These are phyloP conservation scores for Schizosaccharomyces cryophilus DNA, from an alignment of 805 yeast genomes.

Conservation along the genomic window DNA sequence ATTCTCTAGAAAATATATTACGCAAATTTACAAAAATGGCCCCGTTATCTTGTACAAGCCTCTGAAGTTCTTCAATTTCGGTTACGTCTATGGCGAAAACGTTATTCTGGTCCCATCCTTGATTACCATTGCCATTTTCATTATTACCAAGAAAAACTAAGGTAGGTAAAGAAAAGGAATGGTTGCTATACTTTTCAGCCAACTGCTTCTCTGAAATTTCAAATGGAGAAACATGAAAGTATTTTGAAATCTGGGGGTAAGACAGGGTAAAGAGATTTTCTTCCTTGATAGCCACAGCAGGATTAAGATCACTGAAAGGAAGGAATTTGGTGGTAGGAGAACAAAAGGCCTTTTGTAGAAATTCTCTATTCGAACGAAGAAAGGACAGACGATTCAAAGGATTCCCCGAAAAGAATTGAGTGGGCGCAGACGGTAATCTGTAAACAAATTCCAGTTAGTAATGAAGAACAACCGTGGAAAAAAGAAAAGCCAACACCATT, in stretches of 20 bases:
- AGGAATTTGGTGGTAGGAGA: slow-evolving; percentile 28
- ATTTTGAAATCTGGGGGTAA: slow-evolving; percentile 13
- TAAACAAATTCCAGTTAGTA: not conserved
- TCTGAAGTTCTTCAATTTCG: not conserved
- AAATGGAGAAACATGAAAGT: slow-evolving; percentile 16
- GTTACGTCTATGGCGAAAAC: slow-evolving; percentile 5
- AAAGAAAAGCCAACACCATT: not conserved
- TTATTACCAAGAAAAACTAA: slow-evolving; percentile 27
- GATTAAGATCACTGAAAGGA: slow-evolving; percentile 15
- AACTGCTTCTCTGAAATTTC: slow-evolving; percentile 10
- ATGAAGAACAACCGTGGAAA: not conserved
- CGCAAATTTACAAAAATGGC: not conserved
- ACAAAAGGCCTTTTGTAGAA: slow-evolving; percentile 22
- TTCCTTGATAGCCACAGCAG: slow-evolving; percentile 5
- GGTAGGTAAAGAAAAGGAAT: slow-evolving; percentile 6
- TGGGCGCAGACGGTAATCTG: not conserved
- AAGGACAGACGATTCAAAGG: slow-evolving; percentile 42
- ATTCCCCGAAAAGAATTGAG: slow-evolving; percentile 22
- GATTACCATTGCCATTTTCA: slow-evolving; percentile 9
- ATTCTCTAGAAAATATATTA: not conserved
- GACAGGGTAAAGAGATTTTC: slow-evolving; percentile 15
- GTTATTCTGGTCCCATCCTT: slow-evolving; percentile 21
- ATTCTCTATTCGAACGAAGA: slow-evolving; percentile 29
- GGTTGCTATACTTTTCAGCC: slow-evolving; percentile 14
- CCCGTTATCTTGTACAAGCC: not conserved